Evolutionary conservation across 2,329 filamentous ascomycete genomes (phyloP).

Genomic region (Scortechinia acanthostroma): DNA sequence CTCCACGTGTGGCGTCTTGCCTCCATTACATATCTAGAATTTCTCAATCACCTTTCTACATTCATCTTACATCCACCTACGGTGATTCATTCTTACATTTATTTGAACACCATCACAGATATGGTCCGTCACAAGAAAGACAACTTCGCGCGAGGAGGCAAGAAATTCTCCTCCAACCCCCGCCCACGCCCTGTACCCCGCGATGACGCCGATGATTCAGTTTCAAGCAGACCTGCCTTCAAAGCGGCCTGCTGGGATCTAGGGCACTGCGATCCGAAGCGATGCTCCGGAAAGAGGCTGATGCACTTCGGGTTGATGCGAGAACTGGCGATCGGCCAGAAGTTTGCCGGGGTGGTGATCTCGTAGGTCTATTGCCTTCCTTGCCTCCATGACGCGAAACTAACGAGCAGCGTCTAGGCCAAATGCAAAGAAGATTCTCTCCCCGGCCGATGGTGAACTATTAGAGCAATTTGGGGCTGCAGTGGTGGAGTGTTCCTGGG

Average conservation of each 20-base stretch:
- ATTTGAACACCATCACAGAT: too few species aligned
- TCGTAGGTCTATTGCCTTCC: neutral
- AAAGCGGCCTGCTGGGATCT: constrained; percentile 97
- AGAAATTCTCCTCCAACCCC: constrained; percentile 55
- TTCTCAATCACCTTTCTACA: too few species aligned
- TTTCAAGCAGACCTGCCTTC: constrained; percentile 34
- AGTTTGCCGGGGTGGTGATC: constrained; percentile 85
- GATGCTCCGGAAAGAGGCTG: constrained; percentile 90
- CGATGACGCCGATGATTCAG: constrained; percentile 9
- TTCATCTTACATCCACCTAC: too few species aligned
- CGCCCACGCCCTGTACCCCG: constrained; percentile 46
- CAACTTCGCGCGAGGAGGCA: constrained; percentile 63
- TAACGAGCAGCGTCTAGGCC: constrained; percentile 43
- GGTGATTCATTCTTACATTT: too few species aligned
- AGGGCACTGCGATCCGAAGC: constrained; percentile 92
- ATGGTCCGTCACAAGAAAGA: constrained; percentile 99
- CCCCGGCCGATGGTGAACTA: constrained; percentile 73
- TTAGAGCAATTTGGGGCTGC: constrained; percentile 86
- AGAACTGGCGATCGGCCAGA: constrained; percentile 83
- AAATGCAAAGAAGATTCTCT: constrained; percentile 80
- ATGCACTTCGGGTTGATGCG: constrained; percentile 92
- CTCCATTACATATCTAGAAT: too few species aligned
- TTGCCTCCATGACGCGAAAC: neutral
- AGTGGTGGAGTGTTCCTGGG: constrained; percentile 97
- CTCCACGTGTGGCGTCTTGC: neutral